Percentiles rank a stretch among this genome's conserved stretches.
Conservation (phyloP, 2,329 filamentous ascomycete genomes). For the Coleophoma crateriformis region DNA sequence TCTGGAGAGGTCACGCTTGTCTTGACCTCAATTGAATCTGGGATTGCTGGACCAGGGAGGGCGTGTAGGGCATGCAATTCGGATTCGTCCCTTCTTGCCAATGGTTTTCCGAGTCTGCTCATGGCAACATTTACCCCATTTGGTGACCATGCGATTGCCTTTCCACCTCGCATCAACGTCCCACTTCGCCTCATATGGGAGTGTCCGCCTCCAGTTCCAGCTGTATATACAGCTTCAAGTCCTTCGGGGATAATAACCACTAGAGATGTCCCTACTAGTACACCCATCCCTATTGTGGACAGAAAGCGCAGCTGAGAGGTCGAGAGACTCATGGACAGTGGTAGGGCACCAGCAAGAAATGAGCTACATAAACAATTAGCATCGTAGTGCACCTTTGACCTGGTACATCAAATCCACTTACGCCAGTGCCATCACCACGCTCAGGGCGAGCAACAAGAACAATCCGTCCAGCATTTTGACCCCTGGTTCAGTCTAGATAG, state of each 20-base stretch:
- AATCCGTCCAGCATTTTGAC: constrained; percentile 28
- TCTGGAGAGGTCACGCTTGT: constrained; percentile 4
- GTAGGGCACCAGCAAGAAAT: constrained; percentile 86
- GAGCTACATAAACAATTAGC: constrained; percentile 51
- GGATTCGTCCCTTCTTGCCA: background rate
- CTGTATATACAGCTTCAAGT: constrained; percentile 78
- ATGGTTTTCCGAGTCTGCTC: background rate
- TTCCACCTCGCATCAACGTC: constrained; percentile 4
- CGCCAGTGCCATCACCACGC: constrained; percentile 52
- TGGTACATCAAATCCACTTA: constrained; percentile 29
- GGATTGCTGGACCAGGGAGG: constrained; percentile 5
- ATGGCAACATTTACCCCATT: constrained; percentile 13
- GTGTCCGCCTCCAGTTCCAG: constrained; percentile 28
- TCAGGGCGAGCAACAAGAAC: constrained; percentile 27
- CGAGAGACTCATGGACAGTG: constrained; percentile 82
- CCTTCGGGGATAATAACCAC: constrained; percentile 98
- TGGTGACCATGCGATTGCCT: constrained; percentile 14
- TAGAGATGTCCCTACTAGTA: constrained; percentile 89
- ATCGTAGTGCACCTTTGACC: too few species aligned
- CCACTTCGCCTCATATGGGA: constrained; percentile 14
- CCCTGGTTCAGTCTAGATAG: constrained; percentile 6
- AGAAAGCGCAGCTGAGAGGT: constrained; percentile 83
- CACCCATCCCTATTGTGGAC: constrained; percentile 87
- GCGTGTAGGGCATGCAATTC: constrained; percentile 2
- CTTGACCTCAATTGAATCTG: constrained; percentile 1